Evolutionary conservation across 2,329 filamentous ascomycete genomes (phyloP), one percentile per base, ranked within the genome.

Genomic region (Arthrocladium fulminans): DNA sequence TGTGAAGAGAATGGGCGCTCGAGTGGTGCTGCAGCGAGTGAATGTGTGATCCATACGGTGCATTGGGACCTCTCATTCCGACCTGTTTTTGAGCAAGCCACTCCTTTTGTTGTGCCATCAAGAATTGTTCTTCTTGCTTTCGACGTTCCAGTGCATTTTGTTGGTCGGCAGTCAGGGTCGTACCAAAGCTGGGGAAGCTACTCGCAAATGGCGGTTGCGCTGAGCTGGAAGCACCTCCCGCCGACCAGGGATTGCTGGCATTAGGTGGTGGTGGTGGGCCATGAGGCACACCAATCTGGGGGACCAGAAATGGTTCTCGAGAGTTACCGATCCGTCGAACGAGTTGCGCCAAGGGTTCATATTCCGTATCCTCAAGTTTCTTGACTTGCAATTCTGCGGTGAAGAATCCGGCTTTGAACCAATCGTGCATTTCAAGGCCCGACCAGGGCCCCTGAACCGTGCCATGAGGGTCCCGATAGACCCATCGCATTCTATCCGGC

Each of bases 371-470:
- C 63, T 98, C 92, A 3, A 90, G 74, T 64, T 95, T 95, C 71
- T 94, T 96, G 25, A 98, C 92, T 37, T 94, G 80, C 17, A 98
- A 74, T 59, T 98, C 90, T 0, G 90, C 83, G 0, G 88, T 94
- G 68, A 98, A 98, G 70, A 97, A 98, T 39, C 90, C 89, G 30
- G 89, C 90, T 65, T 97, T 97, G 70, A 97, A 98, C 92, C 92
- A 98, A 60, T 98, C 94, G 58, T 98, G 94, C 92, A 98, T 98
- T 67, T 98, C 92, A 43, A 98, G 72, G 1, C 92, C 92, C 32
- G 88, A 96, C 69, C 92, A 98, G 0, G 92, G 92, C 0, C 92
- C 92, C 63, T 98, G 92, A 4, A 88, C 83, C 53, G 87, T 84
- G 19, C 88, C 88, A 63, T 94, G 87, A 3, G 92, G 92, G 63